Base-by-base conservation (phyloP, 1,284 basidiomycete species). In the Puccinia triticina region DNA sequence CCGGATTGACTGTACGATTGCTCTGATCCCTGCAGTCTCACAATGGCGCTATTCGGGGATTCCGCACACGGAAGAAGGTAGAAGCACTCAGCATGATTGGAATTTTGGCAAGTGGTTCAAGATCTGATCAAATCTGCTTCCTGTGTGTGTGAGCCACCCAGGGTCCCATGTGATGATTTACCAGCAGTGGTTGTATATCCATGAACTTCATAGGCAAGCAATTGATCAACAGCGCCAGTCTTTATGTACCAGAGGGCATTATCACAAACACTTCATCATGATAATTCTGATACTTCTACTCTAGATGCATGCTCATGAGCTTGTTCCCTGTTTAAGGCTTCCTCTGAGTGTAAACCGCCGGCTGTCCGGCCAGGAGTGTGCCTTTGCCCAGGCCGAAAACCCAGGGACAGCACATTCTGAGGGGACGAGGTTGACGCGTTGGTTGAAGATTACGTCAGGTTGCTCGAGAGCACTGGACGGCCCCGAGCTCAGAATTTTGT, bases 101-200 rank as follows among this genome's bases (percentile, higher is more conserved):
- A 46, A 46, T 46, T 46, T 46, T 34, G 61, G 34, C 3, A 37
- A 64, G 14, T 37, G n/a, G 37, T 37, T 21, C 61, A 34, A 10
- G 61, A 64, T 64, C 61, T 64, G 61, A 64, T 64, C 61, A 37
- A 64, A 29, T 34, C 61, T 64, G 61, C 10, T 64, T 34, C 61
- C 61, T n/a, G n/a, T n/a, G n/a, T n/a, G n/a, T n/a, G n/a, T 64
- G 61, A 64, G 26, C 32, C 61, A 64, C 32, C 61, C 61, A 64
- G 10, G 57, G 23, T 7, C 61, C 10, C 53, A 12, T 8, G 53
- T 21, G 34, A 29, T 37, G 32, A 64, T 64, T 64, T 18, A 37
- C 61, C 32, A 37, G 61, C 34, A 64, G 29, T 23, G 26, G 5
- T 29, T 23, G 23, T 21, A 55, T 55, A 55, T 21, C 43, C 43